Base-by-base conservation (phyloP, 2,329 filamentous ascomycete genomes). In the Fusarium tanahbumbuense region DNA sequence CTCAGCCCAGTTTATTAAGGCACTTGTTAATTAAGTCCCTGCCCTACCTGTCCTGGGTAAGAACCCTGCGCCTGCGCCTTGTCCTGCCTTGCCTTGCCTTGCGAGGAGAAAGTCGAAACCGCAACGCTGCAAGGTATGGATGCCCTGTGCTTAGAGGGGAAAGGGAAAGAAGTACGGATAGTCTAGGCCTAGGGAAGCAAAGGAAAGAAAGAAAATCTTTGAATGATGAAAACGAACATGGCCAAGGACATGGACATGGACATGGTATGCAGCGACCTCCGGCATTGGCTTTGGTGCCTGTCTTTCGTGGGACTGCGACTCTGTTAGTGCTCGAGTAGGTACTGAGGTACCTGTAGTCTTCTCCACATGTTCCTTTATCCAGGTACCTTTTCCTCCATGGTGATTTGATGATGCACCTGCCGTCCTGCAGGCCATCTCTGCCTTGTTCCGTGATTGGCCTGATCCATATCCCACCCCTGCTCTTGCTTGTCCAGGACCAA, bases 201-300 rank as follows among this genome's bases (percentile, higher is more conserved):
- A 65, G 60, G 28, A 40, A 40, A n/a, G 27, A 20, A 22, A 34
- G 30, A 25, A 52, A 55, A 46, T n/a, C 34, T 37, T 37, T 49
- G 9, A 28, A 48, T 55, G 58, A 56, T 55, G 57, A 62, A 63
- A 63, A 63, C 41, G 41, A 63, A 56, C 58, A 62, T 47, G 57
- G 59, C 50, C 57, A 58, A 50, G 53, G 53, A 23, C 40, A 22
- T 28, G 34, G 46, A 13, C 47, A 58, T 52, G 52, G 60, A 47
- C 60, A 64, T 70, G 62, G 67, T 54, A 70, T 70, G 63, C 67
- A 70, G 58, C 63, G 60, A 60, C 58, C 68, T 64, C 58, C 68
- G 68, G 68, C 67, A 70, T 71, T 70, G 68, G 68, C 67, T 70
- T 68, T 68, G 56, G 68, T 70, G 67, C 68, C 68, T 71, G 67